Conservation (phyloP, 805 yeast genomes). For the Nakazawaea wickerhamii region DNA sequence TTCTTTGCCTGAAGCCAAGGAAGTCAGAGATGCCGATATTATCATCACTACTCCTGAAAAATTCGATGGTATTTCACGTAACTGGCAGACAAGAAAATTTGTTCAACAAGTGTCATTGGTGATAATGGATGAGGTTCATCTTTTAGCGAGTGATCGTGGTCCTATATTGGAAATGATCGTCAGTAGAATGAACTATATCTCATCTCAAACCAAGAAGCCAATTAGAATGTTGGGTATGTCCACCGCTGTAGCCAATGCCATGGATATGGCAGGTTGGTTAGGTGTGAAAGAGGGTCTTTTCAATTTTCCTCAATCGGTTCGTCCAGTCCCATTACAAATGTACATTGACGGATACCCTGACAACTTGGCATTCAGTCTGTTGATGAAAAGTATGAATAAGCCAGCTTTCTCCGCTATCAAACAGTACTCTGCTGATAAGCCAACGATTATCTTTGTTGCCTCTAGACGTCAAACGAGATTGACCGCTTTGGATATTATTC, state of each 20-base stretch:
- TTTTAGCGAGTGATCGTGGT: slow-evolving; percentile 81
- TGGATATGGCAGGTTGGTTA: slow-evolving; percentile 83
- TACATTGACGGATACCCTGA: slow-evolving; percentile 85
- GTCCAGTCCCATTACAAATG: slow-evolving; percentile 85
- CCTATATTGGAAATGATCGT: slow-evolving; percentile 86
- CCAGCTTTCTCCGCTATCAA: slow-evolving; percentile 92
- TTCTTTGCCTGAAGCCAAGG: slow-evolving; percentile 65
- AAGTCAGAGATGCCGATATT: slow-evolving; percentile 64
- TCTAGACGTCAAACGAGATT: slow-evolving; percentile 78
- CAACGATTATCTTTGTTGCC: slow-evolving; percentile 80
- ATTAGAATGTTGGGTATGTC: slow-evolving; percentile 72
- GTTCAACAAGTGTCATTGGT: slow-evolving; percentile 71
- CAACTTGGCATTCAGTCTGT: slow-evolving; percentile 71
- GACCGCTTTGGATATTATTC: slow-evolving; percentile 74
- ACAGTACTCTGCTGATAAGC: slow-evolving; percentile 82
- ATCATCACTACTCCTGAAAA: slow-evolving; percentile 83
- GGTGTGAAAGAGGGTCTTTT: slow-evolving; percentile 70
- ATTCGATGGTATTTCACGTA: slow-evolving; percentile 83
- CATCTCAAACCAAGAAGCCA: slow-evolving; percentile 53
- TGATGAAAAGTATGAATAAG: slow-evolving; percentile 84
- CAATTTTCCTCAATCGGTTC: slow-evolving; percentile 75
- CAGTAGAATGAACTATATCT: slow-evolving; percentile 74
- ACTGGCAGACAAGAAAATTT: slow-evolving; percentile 75
- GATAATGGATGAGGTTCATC: slow-evolving; percentile 82
- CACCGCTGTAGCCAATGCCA: slow-evolving; percentile 81